Conservation (phyloP, 345 rosid genomes). For the Brassica cretica region DNA sequence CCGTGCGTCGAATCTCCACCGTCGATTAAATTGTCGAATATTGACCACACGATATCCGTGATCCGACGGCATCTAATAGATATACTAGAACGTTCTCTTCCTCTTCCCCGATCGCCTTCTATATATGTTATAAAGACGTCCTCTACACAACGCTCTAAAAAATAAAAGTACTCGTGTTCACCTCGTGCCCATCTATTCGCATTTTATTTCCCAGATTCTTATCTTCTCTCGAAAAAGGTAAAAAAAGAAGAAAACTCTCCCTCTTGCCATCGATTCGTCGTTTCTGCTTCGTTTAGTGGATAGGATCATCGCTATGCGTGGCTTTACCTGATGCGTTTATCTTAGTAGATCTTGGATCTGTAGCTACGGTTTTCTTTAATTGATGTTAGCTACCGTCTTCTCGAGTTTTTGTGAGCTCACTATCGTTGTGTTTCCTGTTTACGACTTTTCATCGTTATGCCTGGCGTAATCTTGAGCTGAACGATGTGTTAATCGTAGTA, state of each 20-base stretch:
- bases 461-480: constrained; percentile 7
- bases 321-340: constrained; percentile 20
- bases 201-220: neutral
- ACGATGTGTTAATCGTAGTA: constrained; percentile 14
- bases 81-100: constrained; percentile 54
- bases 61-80: constrained; percentile 44
- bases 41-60: constrained; percentile 45
- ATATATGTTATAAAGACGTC: constrained; percentile 15
- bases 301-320: neutral
- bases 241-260: neutral
- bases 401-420: neutral
- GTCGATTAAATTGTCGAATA: constrained; percentile 5
- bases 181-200: constrained; percentile 47
- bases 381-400: neutral
- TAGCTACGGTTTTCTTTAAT: neutral
- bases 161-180: constrained; percentile 43
- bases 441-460: neutral
- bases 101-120: constrained; percentile 14
- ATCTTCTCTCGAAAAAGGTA: constrained; percentile 24
- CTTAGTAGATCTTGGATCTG: constrained; percentile 21
- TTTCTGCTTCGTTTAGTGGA: constrained; percentile 6
- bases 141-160: neutral
- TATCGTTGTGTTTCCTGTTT: neutral
- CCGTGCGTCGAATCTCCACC: constrained; percentile 26
- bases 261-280: neutral